These are phyloP conservation scores for Globisporangium megalacanthum DNA, from an alignment of 352 stramenopile genomes.

Conservation along the genomic window DNA sequence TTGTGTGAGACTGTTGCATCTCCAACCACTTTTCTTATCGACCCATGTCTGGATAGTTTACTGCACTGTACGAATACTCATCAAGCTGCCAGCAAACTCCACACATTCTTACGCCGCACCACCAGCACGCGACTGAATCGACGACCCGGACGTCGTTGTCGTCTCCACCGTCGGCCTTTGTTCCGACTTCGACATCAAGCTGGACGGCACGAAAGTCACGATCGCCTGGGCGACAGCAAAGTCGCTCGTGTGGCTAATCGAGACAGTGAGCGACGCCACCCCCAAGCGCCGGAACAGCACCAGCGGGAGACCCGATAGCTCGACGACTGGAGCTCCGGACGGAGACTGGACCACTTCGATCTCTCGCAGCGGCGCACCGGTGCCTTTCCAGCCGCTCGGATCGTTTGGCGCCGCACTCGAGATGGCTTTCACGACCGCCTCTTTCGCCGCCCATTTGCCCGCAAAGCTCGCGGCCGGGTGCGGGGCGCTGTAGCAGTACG, in stretches of 20 bases:
- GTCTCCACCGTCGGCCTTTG: too few species aligned
- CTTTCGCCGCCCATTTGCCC: conserved; percentile 84
- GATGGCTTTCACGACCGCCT: conserved; percentile 90
- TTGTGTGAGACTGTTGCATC: too few species aligned
- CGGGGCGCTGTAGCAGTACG: conserved; percentile 77
- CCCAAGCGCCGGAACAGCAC: conserved; percentile 72
- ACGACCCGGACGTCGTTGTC: too few species aligned
- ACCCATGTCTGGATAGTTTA: too few species aligned
- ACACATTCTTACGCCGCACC: too few species aligned
- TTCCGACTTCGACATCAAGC: background rate
- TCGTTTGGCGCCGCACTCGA: conserved; percentile 62
- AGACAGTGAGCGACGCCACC: conserved; percentile 70
- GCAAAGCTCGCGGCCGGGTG: conserved; percentile 83
- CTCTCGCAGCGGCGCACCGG: conserved; percentile 67
- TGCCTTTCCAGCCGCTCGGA: conserved; percentile 68
- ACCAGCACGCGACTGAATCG: too few species aligned
- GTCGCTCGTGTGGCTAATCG: conserved; percentile 86
- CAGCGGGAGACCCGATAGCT: conserved; percentile 68
- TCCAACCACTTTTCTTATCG: too few species aligned
- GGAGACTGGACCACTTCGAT: conserved; percentile 84
- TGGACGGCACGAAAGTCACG: background rate
- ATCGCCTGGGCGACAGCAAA: conserved; percentile 43
- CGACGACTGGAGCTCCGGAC: conserved; percentile 67
- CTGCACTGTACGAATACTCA: too few species aligned
- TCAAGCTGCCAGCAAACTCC: too few species aligned